These are phyloP conservation scores for Rubroboletus pulcherrimus DNA, from an alignment of 768 basidiomycete species.

Conservation along the genomic window DNA sequence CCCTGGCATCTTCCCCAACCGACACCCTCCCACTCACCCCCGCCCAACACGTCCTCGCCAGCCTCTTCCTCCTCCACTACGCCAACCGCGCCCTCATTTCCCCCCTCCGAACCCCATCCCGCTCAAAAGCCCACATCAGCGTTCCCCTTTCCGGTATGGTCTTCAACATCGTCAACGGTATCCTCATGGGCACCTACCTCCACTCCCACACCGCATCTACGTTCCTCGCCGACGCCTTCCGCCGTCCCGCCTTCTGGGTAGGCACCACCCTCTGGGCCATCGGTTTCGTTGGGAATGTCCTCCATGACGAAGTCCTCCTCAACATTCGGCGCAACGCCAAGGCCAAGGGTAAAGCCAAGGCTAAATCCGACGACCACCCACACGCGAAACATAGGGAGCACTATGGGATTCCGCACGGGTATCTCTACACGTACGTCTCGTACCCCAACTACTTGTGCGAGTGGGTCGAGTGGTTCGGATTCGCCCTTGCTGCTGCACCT, in stretches of 20 bases:
- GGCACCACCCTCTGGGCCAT: slow-evolving; percentile 64
- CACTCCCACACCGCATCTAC: slow-evolving; percentile 50
- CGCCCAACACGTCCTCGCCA: slow-evolving; percentile 49
- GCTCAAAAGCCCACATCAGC: slow-evolving; percentile 68
- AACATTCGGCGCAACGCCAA: slow-evolving; percentile 68
- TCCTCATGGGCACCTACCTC: slow-evolving; percentile 66
- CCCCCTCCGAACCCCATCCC: slow-evolving; percentile 74
- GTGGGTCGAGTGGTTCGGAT: slow-evolving; percentile 93
- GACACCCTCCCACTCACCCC: slow-evolving; percentile 30
- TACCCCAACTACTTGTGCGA: slow-evolving; percentile 95
- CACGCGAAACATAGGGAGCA: slow-evolving; percentile 39
- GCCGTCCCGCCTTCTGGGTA: slow-evolving; percentile 50
- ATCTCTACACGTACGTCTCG: slow-evolving; percentile 72
- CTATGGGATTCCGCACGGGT: slow-evolving; percentile 79
- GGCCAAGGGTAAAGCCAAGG: slow-evolving; percentile 31
- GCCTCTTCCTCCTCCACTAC: slow-evolving; percentile 73
- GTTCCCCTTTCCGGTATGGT: slow-evolving; percentile 51
- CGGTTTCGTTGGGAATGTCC: slow-evolving; percentile 77
- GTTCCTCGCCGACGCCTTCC: slow-evolving; percentile 36
- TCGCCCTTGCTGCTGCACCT: slow-evolving; percentile 70
- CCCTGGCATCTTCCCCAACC: slow-evolving; percentile 38
- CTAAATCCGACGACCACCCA: slow-evolving; percentile 26
- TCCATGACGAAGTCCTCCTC: slow-evolving; percentile 88
- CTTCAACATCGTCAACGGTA: slow-evolving; percentile 76
- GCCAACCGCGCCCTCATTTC: slow-evolving; percentile 77